A percentile compares a stretch with the other conserved stretches of the same genome.
Evolutionary conservation across 257 asterid species (phyloP).

Genomic region (Solanum pimpinellifolium): DNA sequence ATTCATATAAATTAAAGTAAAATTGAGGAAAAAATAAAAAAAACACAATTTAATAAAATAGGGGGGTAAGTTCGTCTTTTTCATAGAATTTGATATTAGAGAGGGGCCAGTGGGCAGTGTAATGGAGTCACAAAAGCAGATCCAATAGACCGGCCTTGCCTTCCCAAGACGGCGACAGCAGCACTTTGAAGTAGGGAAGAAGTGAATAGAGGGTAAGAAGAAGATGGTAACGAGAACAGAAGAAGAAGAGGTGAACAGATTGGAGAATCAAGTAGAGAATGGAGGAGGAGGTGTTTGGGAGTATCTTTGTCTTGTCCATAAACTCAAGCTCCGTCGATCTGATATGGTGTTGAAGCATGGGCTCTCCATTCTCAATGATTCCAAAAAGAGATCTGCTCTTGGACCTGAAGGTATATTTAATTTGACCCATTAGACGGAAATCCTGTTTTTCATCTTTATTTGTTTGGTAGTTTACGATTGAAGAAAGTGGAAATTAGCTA

Average conservation of each 20-base stretch:
- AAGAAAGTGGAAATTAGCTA: neutral
- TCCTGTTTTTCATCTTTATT: neutral
- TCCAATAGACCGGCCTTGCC: neutral
- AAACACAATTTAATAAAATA: neutral
- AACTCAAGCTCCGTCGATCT: constrained; percentile 89
- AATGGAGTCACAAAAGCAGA: neutral
- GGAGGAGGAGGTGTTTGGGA: constrained; percentile 99
- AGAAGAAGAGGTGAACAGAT: constrained; percentile 67
- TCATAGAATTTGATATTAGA: neutral
- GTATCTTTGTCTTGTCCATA: constrained; percentile 78
- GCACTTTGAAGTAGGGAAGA: neutral
- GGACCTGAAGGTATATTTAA: constrained; percentile 62
- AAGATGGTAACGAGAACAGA: constrained; percentile 90
- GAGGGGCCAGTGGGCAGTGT: neutral
- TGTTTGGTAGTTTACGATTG: neutral
- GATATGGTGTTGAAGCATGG: constrained; percentile 75
- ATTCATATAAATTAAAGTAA: neutral
- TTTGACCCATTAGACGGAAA: neutral
- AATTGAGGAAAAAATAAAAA: neutral
- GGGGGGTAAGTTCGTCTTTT: neutral
- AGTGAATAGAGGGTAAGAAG: neutral
- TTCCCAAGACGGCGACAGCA: neutral
- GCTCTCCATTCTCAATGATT: constrained; percentile 48
- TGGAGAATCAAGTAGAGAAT: constrained; percentile 89
- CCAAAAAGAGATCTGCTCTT: constrained; percentile 78